Evolutionary conservation across 306 rosid genomes (phyloP), one percentile per base, ranked within the genome.

Genomic region (Delonix regia): DNA sequence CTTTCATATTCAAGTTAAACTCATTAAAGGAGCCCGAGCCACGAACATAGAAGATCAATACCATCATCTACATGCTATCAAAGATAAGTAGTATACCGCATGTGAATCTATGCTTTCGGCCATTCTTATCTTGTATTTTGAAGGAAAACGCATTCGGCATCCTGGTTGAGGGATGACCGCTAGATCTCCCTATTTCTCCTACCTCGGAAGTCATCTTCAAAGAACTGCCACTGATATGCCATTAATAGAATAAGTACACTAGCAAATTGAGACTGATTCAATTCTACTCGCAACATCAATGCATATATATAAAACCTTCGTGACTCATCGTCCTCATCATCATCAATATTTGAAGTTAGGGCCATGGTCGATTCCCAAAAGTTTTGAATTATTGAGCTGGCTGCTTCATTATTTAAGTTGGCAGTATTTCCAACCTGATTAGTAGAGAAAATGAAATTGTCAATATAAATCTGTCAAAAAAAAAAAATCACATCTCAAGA

Each of bases 281-380:
- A 6, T 4, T 34, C 33, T 39, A 65, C 72, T 36, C 18, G 19
- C n/a, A 84, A 77, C 51, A 19, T 39, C 3, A 34, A 68, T 42
- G 65, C 77, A 79, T 69, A n/a, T 39, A 71, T 45, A 45, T 64
- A 82, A 65, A 66, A 91, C 99, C 99, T 96, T 55, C 78, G 90
- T 33, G 87, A 47, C 15, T 67, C 45, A 51, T 96, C 98, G 4
- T 65, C 45, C 21, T 94, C 98, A 6, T 93, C 99, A 0, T 93
- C 97, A 1, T 93, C 97, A 1, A 87, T 91, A 78, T 81, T 80
- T 52, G 93, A 73, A 76, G 78, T 65, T 6, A 89, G 87, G 74
- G 96, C 85, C 97, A 96, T 87, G 81, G 99, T 97, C 16, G 99
- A 96, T 83, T 96, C 98, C 99, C 98, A 96, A 80, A 96, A 91